phyloP scores from a whole-genome alignment of 192 early-diverging fungal species.

The Coemansia sp. region DNA sequence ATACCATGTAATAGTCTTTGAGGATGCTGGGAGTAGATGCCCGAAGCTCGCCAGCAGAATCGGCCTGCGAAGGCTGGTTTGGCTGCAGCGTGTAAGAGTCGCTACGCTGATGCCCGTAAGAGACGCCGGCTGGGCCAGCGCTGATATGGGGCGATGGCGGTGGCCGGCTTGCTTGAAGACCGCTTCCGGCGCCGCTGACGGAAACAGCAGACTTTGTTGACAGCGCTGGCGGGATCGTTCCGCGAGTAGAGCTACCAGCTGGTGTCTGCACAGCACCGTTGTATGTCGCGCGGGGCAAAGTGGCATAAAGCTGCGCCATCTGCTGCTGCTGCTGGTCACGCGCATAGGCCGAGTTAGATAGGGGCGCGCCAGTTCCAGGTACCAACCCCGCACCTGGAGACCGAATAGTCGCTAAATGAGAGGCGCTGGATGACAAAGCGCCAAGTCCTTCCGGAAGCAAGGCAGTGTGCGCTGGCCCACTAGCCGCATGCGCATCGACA shows the following conservation, averaged over 20 bases:
- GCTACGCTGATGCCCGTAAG: constrained; percentile 4
- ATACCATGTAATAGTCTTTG: constrained; percentile 33
- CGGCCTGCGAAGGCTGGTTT: not conserved
- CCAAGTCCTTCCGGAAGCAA: not conserved
- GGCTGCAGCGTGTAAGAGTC: not conserved
- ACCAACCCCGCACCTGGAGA: not conserved
- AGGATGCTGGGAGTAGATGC: constrained; percentile 13
- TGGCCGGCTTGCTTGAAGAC: constrained; percentile 9
- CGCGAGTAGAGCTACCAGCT: constrained; percentile 8
- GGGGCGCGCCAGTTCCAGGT: not conserved
- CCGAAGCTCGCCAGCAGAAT: not conserved
- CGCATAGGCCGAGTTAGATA: constrained; percentile 4
- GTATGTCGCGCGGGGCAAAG: constrained; percentile 31
- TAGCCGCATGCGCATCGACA: not conserved
- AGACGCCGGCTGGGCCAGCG: not conserved
- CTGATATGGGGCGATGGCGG: constrained; percentile 10
- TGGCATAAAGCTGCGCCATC: constrained; percentile 19
- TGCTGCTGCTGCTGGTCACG: constrained; percentile 18
- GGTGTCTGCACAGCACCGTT: not conserved
- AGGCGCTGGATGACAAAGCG: not conserved
- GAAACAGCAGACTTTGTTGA: constrained; percentile 8
- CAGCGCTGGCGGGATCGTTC: constrained; percentile 11
- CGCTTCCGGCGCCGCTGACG: constrained; percentile 18
- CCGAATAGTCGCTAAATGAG: not conserved
- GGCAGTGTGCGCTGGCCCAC: not conserved